Conservation (phyloP, 176 grass and related monocot genomes). For the Urochloa ruziziensis region DNA sequence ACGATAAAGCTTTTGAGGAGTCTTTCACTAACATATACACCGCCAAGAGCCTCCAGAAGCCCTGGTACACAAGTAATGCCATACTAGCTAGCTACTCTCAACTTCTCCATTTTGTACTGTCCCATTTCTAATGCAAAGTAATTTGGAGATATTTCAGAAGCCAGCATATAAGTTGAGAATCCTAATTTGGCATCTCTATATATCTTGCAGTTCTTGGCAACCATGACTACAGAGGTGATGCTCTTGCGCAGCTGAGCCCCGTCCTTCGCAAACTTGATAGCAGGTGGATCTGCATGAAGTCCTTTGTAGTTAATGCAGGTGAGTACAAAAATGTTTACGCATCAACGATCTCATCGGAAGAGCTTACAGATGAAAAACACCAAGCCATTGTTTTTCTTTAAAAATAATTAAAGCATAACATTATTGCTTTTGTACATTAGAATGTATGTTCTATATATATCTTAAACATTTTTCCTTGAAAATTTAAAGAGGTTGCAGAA, state of each 20-base stretch:
- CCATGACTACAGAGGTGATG: conserved; percentile 73
- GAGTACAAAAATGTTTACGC: background rate
- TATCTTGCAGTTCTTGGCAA: conserved; percentile 66
- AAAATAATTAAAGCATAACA: background rate
- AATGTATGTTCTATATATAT: background rate
- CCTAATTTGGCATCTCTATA: background rate
- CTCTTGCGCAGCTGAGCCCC: conserved; percentile 47
- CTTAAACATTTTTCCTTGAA: background rate
- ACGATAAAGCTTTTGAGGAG: conserved; percentile 58
- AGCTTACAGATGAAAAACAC: background rate
- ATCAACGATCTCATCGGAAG: background rate
- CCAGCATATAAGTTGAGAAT: background rate
- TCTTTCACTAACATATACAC: conserved; percentile 71
- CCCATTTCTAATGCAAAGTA: background rate
- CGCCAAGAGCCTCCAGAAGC: conserved; percentile 63
- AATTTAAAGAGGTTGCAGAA: conserved; percentile 41
- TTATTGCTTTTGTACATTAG: background rate
- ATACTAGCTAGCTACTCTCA: background rate
- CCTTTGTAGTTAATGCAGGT: conserved; percentile 70
- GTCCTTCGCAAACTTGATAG: conserved; percentile 44
- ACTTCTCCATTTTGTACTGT: background rate
- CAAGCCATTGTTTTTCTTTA: background rate
- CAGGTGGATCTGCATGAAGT: conserved; percentile 70
- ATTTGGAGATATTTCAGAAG: background rate
- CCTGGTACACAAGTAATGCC: conserved; percentile 64